These are phyloP conservation scores for Hymenoscyphus occultus DNA, from an alignment of 2,329 filamentous ascomycete species.

Conservation along the genomic window DNA sequence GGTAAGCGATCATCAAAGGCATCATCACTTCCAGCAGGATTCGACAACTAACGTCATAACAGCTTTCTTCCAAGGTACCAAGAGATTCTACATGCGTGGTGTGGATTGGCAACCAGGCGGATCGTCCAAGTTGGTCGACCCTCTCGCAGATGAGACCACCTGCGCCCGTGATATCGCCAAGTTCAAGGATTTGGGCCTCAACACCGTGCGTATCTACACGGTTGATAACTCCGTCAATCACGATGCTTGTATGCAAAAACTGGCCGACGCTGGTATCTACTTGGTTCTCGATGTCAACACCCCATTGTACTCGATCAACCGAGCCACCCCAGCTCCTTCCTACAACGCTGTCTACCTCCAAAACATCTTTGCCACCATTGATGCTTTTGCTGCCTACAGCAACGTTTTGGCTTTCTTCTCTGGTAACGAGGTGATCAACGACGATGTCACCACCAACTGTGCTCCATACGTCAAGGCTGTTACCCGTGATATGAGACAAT, in stretches of 20 bases:
- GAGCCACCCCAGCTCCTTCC: slow-evolving; percentile 54
- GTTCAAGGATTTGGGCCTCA: slow-evolving; percentile 68
- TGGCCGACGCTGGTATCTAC: slow-evolving; percentile 70
- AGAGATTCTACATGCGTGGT: slow-evolving; percentile 55
- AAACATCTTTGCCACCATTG: slow-evolving; percentile 68
- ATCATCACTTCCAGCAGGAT: too few relatives aligned
- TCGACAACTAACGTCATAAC: slow-evolving; percentile 12
- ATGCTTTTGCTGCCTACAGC: slow-evolving; percentile 62
- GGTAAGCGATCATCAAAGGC: slow-evolving; percentile 23
- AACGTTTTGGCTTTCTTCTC: slow-evolving; percentile 66
- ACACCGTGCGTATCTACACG: slow-evolving; percentile 71
- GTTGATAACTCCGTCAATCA: slow-evolving; percentile 68
- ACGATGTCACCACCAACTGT: slow-evolving; percentile 47
- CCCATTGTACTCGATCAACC: slow-evolving; percentile 69
- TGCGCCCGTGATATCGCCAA: slow-evolving; percentile 65
- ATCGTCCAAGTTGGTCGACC: slow-evolving; percentile 59
- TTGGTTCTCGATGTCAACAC: slow-evolving; percentile 71
- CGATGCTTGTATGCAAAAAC: slow-evolving; percentile 64
- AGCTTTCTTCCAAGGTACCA: slow-evolving; percentile 34
- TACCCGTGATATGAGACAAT: slow-evolving; percentile 55
- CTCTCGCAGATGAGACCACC: slow-evolving; percentile 55
- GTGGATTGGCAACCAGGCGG: slow-evolving; percentile 63
- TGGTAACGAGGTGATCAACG: slow-evolving; percentile 59
- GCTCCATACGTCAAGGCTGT: slow-evolving; percentile 59
- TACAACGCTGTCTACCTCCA: slow-evolving; percentile 71